phyloP scores from a whole-genome alignment of 1,139 yeast genomes.

The Yamadazyma diospyri region DNA sequence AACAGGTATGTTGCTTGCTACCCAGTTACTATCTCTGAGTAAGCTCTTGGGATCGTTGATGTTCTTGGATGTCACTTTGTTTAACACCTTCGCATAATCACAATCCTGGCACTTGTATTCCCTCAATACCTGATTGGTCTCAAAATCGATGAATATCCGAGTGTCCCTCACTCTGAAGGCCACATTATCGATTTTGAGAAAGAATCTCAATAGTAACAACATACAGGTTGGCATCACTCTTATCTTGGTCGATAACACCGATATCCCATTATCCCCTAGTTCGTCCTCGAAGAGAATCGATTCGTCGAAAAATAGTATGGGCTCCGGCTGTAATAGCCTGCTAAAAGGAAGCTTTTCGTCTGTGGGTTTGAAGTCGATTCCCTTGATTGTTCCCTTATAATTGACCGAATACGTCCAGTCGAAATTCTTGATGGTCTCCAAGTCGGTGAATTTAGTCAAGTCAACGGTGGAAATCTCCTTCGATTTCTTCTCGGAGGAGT shows the following conservation, averaged over 20 bases:
- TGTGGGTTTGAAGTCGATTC: conserved; percentile 21
- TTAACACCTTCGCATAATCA: conserved; percentile 54
- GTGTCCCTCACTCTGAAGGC: conserved; percentile 81
- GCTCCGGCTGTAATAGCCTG: conserved; percentile 70
- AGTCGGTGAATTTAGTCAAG: conserved; percentile 37
- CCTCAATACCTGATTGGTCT: conserved; percentile 58
- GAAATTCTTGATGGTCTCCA: conserved; percentile 60
- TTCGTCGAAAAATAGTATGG: conserved; percentile 86
- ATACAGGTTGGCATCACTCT: conserved; percentile 87
- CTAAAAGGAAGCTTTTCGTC: conserved; percentile 58
- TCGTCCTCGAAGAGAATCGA: conserved; percentile 90
- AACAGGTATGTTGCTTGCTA: conserved; percentile 56
- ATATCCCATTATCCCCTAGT: conserved; percentile 91
- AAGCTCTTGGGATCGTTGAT: conserved; percentile 69
- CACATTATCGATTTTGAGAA: conserved; percentile 86
- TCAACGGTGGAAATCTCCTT: conserved; percentile 28
- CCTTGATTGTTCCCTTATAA: conserved; percentile 58
- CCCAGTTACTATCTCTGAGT: conserved; percentile 83
- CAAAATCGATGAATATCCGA: conserved; percentile 77
- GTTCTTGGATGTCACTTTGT: conserved; percentile 32
- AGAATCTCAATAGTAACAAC: conserved; percentile 70
- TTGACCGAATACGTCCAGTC: conserved; percentile 95
- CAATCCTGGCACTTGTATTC: conserved; percentile 79
- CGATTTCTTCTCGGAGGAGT: conserved; percentile 26
- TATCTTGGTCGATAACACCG: conserved; percentile 71